A percentile compares a stretch with the other conserved stretches of the same genome.
These are phyloP conservation scores for Solanum dulcamara DNA, from an alignment of 257 asterid genomes.

Conservation along the genomic window DNA sequence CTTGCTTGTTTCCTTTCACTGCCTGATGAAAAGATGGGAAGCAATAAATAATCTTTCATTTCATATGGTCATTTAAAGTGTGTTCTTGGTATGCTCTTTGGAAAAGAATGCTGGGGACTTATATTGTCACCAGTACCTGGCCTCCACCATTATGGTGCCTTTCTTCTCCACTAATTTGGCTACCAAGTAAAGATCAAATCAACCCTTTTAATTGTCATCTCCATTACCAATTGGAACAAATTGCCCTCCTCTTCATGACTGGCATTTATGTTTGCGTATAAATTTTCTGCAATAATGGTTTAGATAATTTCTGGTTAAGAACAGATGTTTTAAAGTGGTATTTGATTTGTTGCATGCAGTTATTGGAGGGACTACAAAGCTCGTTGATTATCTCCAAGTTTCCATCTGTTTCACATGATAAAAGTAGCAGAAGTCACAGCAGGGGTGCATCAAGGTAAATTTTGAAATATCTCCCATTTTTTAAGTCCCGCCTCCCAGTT, in stretches of 20 bases:
- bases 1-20: not conserved
- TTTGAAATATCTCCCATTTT: not conserved
- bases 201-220: not conserved
- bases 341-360: constrained; percentile 33
- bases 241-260: not conserved
- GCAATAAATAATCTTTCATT: not conserved
- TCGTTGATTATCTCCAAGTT: constrained; percentile 55
- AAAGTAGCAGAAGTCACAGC: constrained; percentile 38
- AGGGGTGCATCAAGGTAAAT: constrained; percentile 47
- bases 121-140: not conserved
- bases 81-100: not conserved
- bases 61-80: not conserved
- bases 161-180: not conserved
- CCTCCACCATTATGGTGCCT: not conserved
- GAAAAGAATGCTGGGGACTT: not conserved
- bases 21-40: not conserved
- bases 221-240: not conserved
- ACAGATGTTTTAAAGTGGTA: not conserved
- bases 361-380: constrained; percentile 90
- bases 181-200: not conserved
- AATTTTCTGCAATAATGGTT: not conserved
- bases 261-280: not conserved
- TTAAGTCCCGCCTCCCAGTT: not conserved
- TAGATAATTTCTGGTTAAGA: not conserved
- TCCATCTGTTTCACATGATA: constrained; percentile 65